Conservation (phyloP, 768 basidiomycete genomes). For the Piloderma croceum region DNA sequence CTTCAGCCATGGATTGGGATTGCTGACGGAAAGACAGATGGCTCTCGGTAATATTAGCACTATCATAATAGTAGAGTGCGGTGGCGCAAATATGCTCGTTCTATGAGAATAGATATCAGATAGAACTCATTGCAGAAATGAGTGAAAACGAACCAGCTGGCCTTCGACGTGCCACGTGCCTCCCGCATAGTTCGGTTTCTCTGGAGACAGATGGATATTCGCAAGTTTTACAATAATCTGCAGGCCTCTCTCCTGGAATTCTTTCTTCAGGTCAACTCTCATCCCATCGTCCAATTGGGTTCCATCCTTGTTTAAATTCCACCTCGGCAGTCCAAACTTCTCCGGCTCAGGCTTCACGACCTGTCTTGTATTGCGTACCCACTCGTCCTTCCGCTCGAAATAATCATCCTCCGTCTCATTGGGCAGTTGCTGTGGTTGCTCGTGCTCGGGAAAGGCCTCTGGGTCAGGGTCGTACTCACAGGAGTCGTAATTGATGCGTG, state of each 20-base stretch:
- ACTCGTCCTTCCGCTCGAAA: conserved; percentile 7
- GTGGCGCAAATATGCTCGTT: conserved; percentile 25
- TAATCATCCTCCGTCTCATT: conserved; percentile 9
- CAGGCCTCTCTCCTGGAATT: too few relatives aligned
- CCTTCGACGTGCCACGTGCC: conserved; percentile 22
- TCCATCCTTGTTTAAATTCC: too few relatives aligned
- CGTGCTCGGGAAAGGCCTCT: conserved; percentile 3
- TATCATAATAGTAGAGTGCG: too few relatives aligned
- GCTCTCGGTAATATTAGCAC: too few relatives aligned
- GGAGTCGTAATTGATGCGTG: conserved; percentile 6
- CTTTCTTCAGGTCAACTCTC: conserved; percentile 6
- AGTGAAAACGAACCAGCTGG: neutral
- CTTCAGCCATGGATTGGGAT: conserved; percentile 11
- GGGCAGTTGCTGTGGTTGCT: conserved; percentile 3
- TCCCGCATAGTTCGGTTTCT: conserved; percentile 14
- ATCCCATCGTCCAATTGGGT: too few relatives aligned
- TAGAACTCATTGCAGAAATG: neutral
- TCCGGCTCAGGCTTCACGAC: conserved; percentile 13
- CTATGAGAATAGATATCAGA: conserved; percentile 6
- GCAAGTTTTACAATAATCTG: conserved; percentile 18
- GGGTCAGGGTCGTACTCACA: conserved; percentile 8
- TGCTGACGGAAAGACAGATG: conserved; percentile 27
- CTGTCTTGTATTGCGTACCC: conserved; percentile 1
- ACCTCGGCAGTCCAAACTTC: conserved; percentile 10
- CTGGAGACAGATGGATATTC: conserved; percentile 16